Evolutionary conservation across 306 rosid species (phyloP).

Genomic region (Oemleria cerasiformis): DNA sequence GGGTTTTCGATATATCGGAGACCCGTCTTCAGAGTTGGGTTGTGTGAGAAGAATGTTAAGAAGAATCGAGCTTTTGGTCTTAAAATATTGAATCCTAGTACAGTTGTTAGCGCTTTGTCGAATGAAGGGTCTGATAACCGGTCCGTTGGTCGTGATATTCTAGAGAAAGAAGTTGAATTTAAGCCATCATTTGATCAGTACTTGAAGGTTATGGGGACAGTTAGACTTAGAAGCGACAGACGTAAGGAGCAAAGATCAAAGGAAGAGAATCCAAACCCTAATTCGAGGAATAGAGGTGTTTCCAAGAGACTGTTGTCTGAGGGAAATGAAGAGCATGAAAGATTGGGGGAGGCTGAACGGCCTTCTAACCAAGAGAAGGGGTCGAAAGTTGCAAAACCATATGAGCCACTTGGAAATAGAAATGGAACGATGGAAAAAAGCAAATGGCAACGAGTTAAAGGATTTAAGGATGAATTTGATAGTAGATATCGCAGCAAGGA

Average conservation of each 20-base stretch:
- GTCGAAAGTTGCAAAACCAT: conserved; percentile 17
- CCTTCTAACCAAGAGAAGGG: conserved; percentile 21
- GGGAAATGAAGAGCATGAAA: conserved; percentile 25
- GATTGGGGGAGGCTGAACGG: conserved; percentile 18
- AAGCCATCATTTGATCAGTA: conserved; percentile 76
- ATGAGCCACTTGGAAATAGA: conserved; percentile 19
- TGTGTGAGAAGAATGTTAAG: conserved; percentile 23
- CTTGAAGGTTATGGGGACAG: conserved; percentile 79
- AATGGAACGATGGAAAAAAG: conserved; percentile 16
- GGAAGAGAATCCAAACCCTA: conserved; percentile 29
- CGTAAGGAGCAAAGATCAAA: conserved; percentile 26
- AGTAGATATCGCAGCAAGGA: conserved; percentile 25
- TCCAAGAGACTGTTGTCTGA: conserved; percentile 21
- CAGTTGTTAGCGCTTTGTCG: conserved; percentile 37
- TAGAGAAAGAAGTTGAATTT: conserved; percentile 53
- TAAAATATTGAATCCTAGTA: conserved; percentile 25
- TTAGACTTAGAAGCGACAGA: conserved; percentile 35
- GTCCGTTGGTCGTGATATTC: conserved; percentile 31
- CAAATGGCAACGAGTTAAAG: conserved; percentile 22
- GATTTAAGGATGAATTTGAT: conserved; percentile 29
- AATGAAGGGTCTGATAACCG: conserved; percentile 37
- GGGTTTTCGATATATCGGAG: conserved; percentile 33
- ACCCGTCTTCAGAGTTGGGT: conserved; percentile 35
- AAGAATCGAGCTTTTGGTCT: conserved; percentile 15
- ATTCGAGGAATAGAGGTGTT: conserved; percentile 23